Evolutionary conservation across 768 basidiomycete genomes (phyloP), one percentile per base, ranked within the genome.

Genomic region (Basidioascus undulatus): DNA sequence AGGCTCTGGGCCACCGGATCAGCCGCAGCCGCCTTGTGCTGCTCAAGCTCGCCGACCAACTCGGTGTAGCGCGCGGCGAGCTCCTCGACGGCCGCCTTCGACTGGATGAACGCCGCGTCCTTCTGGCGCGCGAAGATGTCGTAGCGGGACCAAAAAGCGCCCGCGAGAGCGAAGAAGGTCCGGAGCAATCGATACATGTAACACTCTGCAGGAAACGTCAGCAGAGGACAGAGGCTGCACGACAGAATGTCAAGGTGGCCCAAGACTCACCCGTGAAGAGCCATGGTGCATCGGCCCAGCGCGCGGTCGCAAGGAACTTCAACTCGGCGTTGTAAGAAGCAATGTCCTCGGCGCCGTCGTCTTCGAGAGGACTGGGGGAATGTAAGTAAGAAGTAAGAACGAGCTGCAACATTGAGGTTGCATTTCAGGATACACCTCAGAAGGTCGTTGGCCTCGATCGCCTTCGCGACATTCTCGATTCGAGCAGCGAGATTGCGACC

Each of bases 111-210:
- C n/a, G 37, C 23, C 13, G 37, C n/a, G 23, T 38, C 37, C 37
- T 38, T 38, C 18, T 18, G 24, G 12, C 37, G 37, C 37, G n/a
- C 24, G 37, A 38, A 38, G 23, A 38, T 38, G 37, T 38, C 37
- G 37, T 38, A 38, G 18, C 18, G 12, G n/a, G n/a, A 18, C 37
- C 37, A 38, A 19, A n/a, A 20, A 20, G 34, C 15, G 10, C 15
- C 15, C 9, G 34, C 20, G 34, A 20, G 20, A 20, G 20, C 15
- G 37, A 38, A 24, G 23, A 38, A 24, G 24, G 37, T 38, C 9
- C 18, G 20, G 16, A 16, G 34, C 10, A 16, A 16, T 8, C 24
- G 37, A 12, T 25, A 24, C 12, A 21, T 12, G 2, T 35, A 21
- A 21, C 18, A 38, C 12, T 25, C 37, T 25, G 34, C 11, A 16